Evolutionary conservation across 345 rosid genomes (phyloP).

Genomic region (Camelina hispida): DNA sequence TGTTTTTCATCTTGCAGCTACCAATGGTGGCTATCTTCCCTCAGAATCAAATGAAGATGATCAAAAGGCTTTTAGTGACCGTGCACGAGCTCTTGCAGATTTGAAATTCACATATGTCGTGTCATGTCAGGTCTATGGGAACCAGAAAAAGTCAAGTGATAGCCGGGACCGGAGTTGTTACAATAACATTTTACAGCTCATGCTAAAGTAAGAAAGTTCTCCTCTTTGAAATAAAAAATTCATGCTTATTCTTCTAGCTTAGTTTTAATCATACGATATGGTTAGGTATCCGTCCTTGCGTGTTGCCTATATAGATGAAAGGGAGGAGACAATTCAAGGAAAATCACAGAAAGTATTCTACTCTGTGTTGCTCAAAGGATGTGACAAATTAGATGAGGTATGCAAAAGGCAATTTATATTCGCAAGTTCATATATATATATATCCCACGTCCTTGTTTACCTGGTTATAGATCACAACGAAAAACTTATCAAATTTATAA

Average conservation of each 20-base stretch:
- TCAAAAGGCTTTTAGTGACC: slow-evolving; percentile 41
- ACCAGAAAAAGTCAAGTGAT: slow-evolving; percentile 77
- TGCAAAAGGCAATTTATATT: slow-evolving; percentile 12
- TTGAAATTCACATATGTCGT: slow-evolving; percentile 96
- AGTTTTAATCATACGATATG: slow-evolving; percentile 20
- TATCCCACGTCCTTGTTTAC: not conserved
- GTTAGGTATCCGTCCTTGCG: slow-evolving; percentile 89
- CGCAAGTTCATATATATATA: not conserved
- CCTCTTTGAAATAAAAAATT: slow-evolving; percentile 15
- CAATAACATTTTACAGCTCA: slow-evolving; percentile 79
- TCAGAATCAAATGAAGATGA: slow-evolving; percentile 44
- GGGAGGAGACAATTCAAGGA: slow-evolving; percentile 68
- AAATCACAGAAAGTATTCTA: slow-evolving; percentile 62
- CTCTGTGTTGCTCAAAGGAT: slow-evolving; percentile 95
- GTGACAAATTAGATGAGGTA: slow-evolving; percentile 80
- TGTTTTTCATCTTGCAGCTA: slow-evolving; percentile 52
- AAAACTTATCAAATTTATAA: not conserved
- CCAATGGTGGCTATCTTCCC: slow-evolving; percentile 43
- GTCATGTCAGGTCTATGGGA: slow-evolving; percentile 93
- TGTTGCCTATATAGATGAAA: slow-evolving; percentile 89
- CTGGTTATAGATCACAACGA: slow-evolving; percentile 17
- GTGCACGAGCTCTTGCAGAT: slow-evolving; percentile 75
- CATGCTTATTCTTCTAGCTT: slow-evolving; percentile 17
- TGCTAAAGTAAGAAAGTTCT: slow-evolving; percentile 71
- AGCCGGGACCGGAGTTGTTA: slow-evolving; percentile 63